Evolutionary conservation across 305 asterid species (phyloP).

Genomic region (Fraxinus baroniana): DNA sequence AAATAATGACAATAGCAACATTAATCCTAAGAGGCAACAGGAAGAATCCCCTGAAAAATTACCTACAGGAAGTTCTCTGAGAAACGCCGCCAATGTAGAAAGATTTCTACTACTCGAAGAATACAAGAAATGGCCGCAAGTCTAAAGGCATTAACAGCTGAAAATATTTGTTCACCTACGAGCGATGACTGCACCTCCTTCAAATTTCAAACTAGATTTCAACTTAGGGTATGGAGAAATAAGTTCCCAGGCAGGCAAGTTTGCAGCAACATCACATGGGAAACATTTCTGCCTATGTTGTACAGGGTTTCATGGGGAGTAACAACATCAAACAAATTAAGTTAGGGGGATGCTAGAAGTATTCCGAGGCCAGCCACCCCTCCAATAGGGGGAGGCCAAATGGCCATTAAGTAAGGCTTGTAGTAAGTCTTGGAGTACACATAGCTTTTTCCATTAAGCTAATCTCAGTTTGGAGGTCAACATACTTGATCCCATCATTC

Average conservation of each 20-base stretch:
- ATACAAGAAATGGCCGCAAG: neutral
- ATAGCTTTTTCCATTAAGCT: too few species aligned
- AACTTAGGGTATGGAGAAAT: neutral
- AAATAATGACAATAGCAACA: neutral
- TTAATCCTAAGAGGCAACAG: neutral
- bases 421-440: too few species aligned
- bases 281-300: too few species aligned
- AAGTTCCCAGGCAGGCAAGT: neutral
- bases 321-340: too few species aligned
- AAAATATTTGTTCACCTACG: too few species aligned
- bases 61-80: neutral
- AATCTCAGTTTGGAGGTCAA: too few species aligned
- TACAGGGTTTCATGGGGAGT: too few species aligned
- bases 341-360: too few species aligned
- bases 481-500: neutral
- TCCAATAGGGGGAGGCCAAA: too few species aligned
- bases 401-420: too few species aligned
- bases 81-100: neutral
- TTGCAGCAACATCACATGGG: neutral
- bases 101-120: neutral
- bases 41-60: neutral
- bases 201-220: neutral
- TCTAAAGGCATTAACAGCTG: neutral
- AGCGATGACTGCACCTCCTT: too few species aligned
- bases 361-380: too few species aligned